Evolutionary conservation across 169 alveolate species (phyloP), one percentile per base, ranked within the genome.

Genomic region (Plasmodium vivax): DNA sequence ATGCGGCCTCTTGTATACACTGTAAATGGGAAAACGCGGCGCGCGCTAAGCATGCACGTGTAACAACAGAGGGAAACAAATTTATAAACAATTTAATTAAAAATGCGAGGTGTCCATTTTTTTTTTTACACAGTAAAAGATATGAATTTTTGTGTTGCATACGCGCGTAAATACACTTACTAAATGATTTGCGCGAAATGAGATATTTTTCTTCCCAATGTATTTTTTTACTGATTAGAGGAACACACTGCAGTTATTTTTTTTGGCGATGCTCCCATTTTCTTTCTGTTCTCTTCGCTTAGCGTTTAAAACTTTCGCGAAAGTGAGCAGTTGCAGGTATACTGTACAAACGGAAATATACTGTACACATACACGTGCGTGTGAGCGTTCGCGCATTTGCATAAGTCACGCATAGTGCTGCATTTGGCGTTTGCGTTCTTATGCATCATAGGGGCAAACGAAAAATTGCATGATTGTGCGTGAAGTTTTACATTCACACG

Each of bases 21-120:
- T 68, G 38, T 68, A 68, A 30, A 68, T 68, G 77, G 77, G 6
- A 68, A 68, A 54, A 16, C 9, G 56, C 6, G 30, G 9, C 43
- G 36, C 58, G 41, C 77, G 12, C 36, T 27, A 83, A 83, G 73
- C 23, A 54, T 27, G 43, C 41, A 58, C 77, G n/a, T 27, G 32
- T 83, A 83, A 83, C 80, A 36, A 83, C 12, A 83, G 41, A 83
- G 45, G 38, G 23, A 45, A 62, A 83, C 38, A 36, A 54, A 83
- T 83, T 54, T 56, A 54, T 56, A 34, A 83, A 83, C 74, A 83
- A 27, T 54, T 83, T 82, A 82, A 56, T 56, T 83, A 83, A 83
- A 54, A 83, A 19, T 34, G 3, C 62, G 43, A 68, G 19, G 72
- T 83, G 91, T 54, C 58, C 91, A 83, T 54, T 83, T 58, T 83